A percentile compares a stretch with the other conserved stretches of the same genome.
These are phyloP conservation scores for Pichia thaimueangensis DNA, from an alignment of 805 yeast genomes.

Conservation along the genomic window DNA sequence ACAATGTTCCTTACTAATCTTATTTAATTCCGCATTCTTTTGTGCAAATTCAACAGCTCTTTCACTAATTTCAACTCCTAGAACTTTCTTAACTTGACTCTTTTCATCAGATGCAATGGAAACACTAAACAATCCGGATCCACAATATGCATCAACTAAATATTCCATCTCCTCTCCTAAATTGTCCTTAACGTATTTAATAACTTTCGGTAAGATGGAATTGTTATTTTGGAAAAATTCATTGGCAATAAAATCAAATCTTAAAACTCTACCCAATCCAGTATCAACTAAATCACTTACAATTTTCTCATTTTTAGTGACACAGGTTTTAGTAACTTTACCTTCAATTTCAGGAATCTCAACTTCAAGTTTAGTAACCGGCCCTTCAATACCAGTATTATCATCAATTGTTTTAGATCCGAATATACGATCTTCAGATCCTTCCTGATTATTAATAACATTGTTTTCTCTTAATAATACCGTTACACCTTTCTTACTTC, in stretches of 20 bases:
- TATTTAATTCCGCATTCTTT: conserved; percentile 69
- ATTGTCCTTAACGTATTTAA: conserved; percentile 72
- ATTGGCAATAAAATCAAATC: conserved; percentile 87
- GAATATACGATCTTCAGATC: conserved; percentile 32
- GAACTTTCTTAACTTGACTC: conserved; percentile 68
- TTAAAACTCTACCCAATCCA: conserved; percentile 28
- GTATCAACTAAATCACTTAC: conserved; percentile 75
- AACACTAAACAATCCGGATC: conserved; percentile 88
- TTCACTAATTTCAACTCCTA: conserved; percentile 92
- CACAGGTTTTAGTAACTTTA: conserved; percentile 57
- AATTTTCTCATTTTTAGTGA: conserved; percentile 69
- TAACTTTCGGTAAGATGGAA: conserved; percentile 78
- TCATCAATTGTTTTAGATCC: conserved; percentile 27
- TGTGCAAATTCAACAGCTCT: conserved; percentile 87
- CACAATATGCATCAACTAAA: conserved; percentile 93
- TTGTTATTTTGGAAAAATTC: conserved; percentile 96
- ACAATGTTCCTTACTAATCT: conserved; percentile 56
- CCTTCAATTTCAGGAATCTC: conserved; percentile 9
- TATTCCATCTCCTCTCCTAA: conserved; percentile 42
- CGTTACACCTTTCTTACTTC: conserved; percentile 66
- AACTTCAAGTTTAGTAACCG: conserved; percentile 4
- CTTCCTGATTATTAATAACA: conserved; percentile 29
- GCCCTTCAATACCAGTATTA: conserved; percentile 19
- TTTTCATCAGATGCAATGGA: conserved; percentile 49
- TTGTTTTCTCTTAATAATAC: conserved; percentile 78